Percentiles rank a stretch among this genome's conserved stretches.
Evolutionary conservation across 305 asterid species (phyloP).

Genomic region (Fraxinus albicans): DNA sequence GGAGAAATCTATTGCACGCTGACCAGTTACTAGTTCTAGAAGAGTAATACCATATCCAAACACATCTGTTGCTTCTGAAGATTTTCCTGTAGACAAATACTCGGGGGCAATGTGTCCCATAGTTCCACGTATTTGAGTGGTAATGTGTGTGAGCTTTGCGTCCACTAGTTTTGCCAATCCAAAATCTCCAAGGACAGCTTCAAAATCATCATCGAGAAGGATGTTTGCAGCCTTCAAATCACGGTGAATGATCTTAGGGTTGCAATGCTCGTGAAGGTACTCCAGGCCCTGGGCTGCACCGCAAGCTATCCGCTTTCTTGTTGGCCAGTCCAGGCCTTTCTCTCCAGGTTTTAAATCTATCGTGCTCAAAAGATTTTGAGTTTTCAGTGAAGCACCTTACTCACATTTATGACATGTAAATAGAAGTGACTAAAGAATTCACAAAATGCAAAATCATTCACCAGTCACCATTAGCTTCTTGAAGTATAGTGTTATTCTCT

Average conservation of each 20-base stretch:
- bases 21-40: conserved; percentile 83
- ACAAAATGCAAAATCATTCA: not conserved
- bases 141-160: conserved; percentile 65
- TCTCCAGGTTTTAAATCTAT: conserved; percentile 79
- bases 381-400: not conserved
- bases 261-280: conserved; percentile 91
- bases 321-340: conserved; percentile 72
- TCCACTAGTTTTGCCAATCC: conserved; percentile 84
- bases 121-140: conserved; percentile 92
- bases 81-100: conserved; percentile 83
- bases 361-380: not conserved
- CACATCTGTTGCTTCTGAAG: conserved; percentile 85
- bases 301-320: conserved; percentile 63
- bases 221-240: conserved; percentile 94
- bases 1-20: conserved; percentile 81
- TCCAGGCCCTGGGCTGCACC: conserved; percentile 91
- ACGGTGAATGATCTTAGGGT: conserved; percentile 84
- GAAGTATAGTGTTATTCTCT: not conserved
- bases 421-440: not conserved
- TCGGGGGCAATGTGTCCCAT: conserved; percentile 98
- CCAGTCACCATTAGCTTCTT: not conserved
- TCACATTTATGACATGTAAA: not conserved
- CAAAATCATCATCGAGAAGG: conserved; percentile 71
- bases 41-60: conserved; percentile 92
- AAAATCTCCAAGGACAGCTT: conserved; percentile 88